Conservation (phyloP, 805 yeast genomes). For the Ogataea philodendri region DNA sequence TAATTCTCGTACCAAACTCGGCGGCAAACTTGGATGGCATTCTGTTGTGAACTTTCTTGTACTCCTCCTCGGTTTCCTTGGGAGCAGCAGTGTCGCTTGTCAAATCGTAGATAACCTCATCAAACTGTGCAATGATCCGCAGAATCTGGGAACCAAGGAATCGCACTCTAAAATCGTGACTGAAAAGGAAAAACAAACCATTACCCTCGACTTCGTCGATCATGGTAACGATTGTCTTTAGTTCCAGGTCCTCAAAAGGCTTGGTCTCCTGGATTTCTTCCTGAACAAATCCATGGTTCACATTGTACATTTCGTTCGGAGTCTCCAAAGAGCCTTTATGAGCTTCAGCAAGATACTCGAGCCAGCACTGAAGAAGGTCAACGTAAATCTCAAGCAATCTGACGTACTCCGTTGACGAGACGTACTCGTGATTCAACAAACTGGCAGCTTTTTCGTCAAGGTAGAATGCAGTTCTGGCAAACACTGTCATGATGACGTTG, state of each 20-base stretch:
- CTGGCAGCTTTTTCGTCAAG: slow-evolving; percentile 68
- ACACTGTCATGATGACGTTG: slow-evolving; percentile 64
- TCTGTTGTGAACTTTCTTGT: slow-evolving; percentile 45
- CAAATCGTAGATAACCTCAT: slow-evolving; percentile 66
- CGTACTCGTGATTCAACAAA: slow-evolving; percentile 52
- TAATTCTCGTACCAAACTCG: slow-evolving; percentile 70
- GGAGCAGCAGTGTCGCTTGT: slow-evolving; percentile 21
- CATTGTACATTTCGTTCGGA: slow-evolving; percentile 36
- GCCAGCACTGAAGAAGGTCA: slow-evolving; percentile 80
- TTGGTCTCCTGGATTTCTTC: slow-evolving; percentile 43
- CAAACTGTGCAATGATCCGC: slow-evolving; percentile 80
- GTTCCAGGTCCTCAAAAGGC: slow-evolving; percentile 62
- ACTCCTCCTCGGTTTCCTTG: slow-evolving; percentile 17
- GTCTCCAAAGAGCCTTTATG: slow-evolving; percentile 29
- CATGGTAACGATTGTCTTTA: slow-evolving; percentile 76
- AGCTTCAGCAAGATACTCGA: slow-evolving; percentile 53
- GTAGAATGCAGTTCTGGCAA: slow-evolving; percentile 75
- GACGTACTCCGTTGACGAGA: slow-evolving; percentile 61
- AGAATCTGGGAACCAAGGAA: slow-evolving; percentile 73
- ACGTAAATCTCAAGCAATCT: slow-evolving; percentile 66
- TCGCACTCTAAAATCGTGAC: slow-evolving; percentile 77
- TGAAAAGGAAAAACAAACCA: slow-evolving; percentile 86
- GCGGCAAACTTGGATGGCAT: slow-evolving; percentile 72
- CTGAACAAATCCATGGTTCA: slow-evolving; percentile 34
- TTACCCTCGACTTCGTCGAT: slow-evolving; percentile 96